Conservation (phyloP, 1,284 basidiomycete species). For the Pterulicium gracile region DNA sequence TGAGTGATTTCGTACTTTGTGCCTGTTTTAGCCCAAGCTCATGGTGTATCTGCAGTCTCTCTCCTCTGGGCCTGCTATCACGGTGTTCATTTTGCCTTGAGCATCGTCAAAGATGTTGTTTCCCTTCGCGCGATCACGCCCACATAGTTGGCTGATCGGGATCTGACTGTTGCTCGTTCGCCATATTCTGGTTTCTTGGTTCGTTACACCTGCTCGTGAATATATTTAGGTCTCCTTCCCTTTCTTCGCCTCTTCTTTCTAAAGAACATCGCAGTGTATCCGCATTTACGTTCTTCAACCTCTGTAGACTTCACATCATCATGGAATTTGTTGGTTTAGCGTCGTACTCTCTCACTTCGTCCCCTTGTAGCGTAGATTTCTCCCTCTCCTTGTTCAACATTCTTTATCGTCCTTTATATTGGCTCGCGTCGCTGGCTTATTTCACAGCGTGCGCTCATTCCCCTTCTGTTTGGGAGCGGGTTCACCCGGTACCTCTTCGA, state of each 20-base stretch:
- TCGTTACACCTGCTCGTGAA: not conserved
- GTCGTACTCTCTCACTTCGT: too few species aligned
- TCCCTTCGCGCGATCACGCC: conserved; percentile 17
- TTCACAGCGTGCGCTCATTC: not conserved
- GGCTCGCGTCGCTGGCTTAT: not conserved
- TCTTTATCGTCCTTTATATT: not conserved
- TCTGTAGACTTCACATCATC: too few species aligned
- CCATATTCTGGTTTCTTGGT: too few species aligned
- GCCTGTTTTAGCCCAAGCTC: not conserved
- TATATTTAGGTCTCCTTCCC: not conserved
- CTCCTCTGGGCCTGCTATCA: conserved; percentile 56
- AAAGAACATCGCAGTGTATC: not conserved
- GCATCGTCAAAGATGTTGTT: conserved; percentile 39
- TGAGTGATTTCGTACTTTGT: conserved; percentile 28
- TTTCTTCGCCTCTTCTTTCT: not conserved
- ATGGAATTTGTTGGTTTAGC: too few species aligned
- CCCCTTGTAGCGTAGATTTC: too few species aligned
- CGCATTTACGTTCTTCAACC: not conserved
- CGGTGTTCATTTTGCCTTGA: conserved; percentile 44
- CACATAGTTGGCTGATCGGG: conserved; percentile 27
- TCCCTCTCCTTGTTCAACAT: too few species aligned
- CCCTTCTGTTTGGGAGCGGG: not conserved
- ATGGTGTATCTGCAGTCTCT: conserved; percentile 36
- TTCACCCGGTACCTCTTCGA: not conserved
- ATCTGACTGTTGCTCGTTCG: conserved; percentile 16